Conservation (phyloP, 2,329 filamentous ascomycete species). For the Ophiocordyceps camponoti-rufipedis region DNA sequence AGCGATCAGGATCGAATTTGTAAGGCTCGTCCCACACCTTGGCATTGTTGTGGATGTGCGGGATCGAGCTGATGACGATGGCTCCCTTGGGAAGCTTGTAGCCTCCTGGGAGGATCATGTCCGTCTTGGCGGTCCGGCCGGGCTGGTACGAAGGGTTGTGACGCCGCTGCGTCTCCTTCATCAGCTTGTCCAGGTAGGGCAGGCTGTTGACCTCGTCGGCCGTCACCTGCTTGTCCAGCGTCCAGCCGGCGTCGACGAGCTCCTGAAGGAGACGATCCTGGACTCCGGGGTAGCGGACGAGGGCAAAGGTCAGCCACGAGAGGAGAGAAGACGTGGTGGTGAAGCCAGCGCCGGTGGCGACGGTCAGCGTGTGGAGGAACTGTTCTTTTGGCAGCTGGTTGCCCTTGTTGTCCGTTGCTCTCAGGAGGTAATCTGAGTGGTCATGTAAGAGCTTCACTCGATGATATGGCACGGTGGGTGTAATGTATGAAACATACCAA, state of each 20-base stretch:
- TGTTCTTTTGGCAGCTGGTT: slow-evolving; percentile 26
- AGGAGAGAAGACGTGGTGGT: slow-evolving; percentile 39
- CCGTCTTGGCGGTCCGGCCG: slow-evolving; percentile 33
- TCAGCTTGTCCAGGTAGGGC: slow-evolving; percentile 33
- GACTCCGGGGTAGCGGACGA: slow-evolving; percentile 33
- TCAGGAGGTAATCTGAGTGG: slow-evolving; percentile 27
- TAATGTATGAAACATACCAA: slow-evolving; percentile 3
- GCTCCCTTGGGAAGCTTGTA: slow-evolving; percentile 33
- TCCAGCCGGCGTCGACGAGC: slow-evolving; percentile 28
- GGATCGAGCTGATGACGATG: slow-evolving; percentile 34
- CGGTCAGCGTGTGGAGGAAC: slow-evolving; percentile 19
- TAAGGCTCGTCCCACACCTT: slow-evolving; percentile 37
- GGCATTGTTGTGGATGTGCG: slow-evolving; percentile 33
- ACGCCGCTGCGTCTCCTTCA: slow-evolving; percentile 41
- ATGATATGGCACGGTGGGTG: background rate
- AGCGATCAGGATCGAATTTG: slow-evolving; percentile 39
- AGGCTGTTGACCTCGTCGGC: slow-evolving; percentile 26
- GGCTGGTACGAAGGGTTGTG: slow-evolving; percentile 46
- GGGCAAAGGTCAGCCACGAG: slow-evolving; percentile 37
- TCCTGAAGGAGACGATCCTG: slow-evolving; percentile 41
- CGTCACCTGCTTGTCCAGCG: slow-evolving; percentile 17
- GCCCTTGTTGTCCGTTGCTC: slow-evolving; percentile 34
- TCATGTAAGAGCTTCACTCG: no score
- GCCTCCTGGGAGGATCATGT: slow-evolving; percentile 39
- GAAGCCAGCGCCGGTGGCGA: slow-evolving; percentile 39